These are phyloP conservation scores for Fusarium multiceps DNA, from an alignment of 2,329 filamentous ascomycete species.

Conservation along the genomic window DNA sequence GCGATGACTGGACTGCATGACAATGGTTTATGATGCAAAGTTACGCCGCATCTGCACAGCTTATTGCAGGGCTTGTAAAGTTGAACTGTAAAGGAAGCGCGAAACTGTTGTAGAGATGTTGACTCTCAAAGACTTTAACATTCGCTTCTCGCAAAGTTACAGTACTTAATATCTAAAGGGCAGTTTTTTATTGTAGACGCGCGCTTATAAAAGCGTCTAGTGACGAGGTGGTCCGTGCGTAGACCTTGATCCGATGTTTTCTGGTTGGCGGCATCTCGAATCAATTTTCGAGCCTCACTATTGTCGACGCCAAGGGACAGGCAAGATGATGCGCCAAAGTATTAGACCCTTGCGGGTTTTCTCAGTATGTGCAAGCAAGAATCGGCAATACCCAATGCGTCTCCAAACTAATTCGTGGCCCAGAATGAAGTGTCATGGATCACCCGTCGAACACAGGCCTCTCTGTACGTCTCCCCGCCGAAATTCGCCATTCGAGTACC, in stretches of 20 bases:
- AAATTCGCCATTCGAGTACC: background rate
- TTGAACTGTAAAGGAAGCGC: background rate
- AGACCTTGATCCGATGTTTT: slow-evolving; percentile 37
- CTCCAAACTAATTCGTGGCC: slow-evolving; percentile 15
- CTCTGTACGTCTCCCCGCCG: slow-evolving; percentile 40
- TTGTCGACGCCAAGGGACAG: slow-evolving; percentile 37
- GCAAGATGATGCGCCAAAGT: slow-evolving; percentile 49
- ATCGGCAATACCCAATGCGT: background rate
- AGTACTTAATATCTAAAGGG: background rate
- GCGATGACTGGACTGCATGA: background rate
- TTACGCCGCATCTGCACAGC: background rate
- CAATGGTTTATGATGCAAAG: background rate
- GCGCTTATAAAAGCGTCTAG: slow-evolving; percentile 20
- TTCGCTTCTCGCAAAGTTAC: background rate
- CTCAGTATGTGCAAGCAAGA: slow-evolving; percentile 32
- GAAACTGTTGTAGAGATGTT: background rate
- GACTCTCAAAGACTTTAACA: background rate
- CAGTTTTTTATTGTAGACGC: slow-evolving; percentile 12
- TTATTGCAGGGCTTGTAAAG: background rate
- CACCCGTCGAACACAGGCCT: slow-evolving; percentile 41
- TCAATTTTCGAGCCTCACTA: slow-evolving; percentile 39
- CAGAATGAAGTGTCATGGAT: slow-evolving; percentile 42
- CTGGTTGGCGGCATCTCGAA: slow-evolving; percentile 15
- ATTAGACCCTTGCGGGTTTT: slow-evolving; percentile 41
- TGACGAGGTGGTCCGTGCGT: slow-evolving; percentile 38